Base-by-base conservation (phyloP, 345 rosid genomes). In the Gossypium thurberi region DNA sequence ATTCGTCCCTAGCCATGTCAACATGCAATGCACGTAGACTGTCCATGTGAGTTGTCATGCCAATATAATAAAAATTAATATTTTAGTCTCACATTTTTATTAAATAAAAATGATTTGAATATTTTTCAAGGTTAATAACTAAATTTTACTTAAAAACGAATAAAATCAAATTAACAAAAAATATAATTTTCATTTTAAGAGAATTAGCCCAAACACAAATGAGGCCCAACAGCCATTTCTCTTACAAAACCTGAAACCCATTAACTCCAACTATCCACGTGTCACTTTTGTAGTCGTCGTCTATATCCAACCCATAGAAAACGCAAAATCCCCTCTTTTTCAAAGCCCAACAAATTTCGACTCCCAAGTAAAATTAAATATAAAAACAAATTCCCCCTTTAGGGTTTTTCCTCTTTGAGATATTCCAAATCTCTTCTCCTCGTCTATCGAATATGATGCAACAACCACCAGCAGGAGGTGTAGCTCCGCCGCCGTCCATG, bases 381-480 rank as follows among this genome's bases (percentile, higher is more conserved):
- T 10, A 46, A 10, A 56, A 10, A 1, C 10, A 10, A 48, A 2
- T 44, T 5, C 40, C 40, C 50, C 6, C 15, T 12, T 25, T 14
- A 47, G 71, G 70, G 56, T 48, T 47, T 47, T 33, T 12, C 7
- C 28, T 42, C 69, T 40, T 20, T 11, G 13, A 44, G 51, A 20
- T 65, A 11, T 65, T 47, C 47, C 47, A 8, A 33, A 33, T 15
- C 46, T 33, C 3, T 65, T 11, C 17, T 21, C 33, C 23, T 21
- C 26, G 17, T 44, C 60, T 76, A 90, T 85, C 14, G 18, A 63
- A 18, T 9, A 63, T 63, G 68, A 63, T 63, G 68, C 68, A 93
- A 89, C 98, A 85, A 61, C 98, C 91, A 76, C 90, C 97, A 13
- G 83, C 82, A 56, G 88, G 90, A 64, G 83, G 80, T 13, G 79